These are phyloP conservation scores for Lachancea thermotolerans DNA, from an alignment of 805 yeast genomes.

Conservation along the genomic window DNA sequence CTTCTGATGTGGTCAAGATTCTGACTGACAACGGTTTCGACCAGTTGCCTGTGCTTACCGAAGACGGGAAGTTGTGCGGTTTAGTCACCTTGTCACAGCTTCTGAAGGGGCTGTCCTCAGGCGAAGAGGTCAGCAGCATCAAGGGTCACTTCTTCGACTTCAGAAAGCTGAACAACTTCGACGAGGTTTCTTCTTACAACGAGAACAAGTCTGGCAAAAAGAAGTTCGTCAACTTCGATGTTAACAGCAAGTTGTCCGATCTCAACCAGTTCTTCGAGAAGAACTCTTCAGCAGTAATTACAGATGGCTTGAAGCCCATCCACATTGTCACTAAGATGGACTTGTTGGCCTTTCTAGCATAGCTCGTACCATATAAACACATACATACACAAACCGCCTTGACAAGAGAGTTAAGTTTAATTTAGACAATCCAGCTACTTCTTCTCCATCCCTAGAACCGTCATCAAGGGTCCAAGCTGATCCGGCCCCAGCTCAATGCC, in stretches of 20 bases:
- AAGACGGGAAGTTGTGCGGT: conserved; percentile 59
- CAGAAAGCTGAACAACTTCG: conserved; percentile 57
- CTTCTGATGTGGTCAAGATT: conserved; percentile 58
- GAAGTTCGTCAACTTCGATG: conserved; percentile 58
- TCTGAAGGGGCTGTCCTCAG: conserved; percentile 57
- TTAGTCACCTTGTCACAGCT: conserved; percentile 69
- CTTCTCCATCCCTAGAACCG: conserved; percentile 24
- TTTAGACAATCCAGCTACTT: not conserved
- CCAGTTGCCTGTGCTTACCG: conserved; percentile 68
- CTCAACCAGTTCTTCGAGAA: conserved; percentile 77
- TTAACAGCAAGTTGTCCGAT: conserved; percentile 56
- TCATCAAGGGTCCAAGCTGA: conserved; percentile 24
- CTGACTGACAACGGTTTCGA: conserved; percentile 74
- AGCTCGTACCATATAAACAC: not conserved
- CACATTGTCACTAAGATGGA: conserved; percentile 88
- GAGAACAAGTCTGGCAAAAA: conserved; percentile 59
- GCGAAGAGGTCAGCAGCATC: conserved; percentile 49
- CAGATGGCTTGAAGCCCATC: conserved; percentile 67
- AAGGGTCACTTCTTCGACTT: conserved; percentile 54
- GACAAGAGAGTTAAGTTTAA: too few relatives aligned
- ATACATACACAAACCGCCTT: too few relatives aligned
- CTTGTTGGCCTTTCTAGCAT: conserved; percentile 46
- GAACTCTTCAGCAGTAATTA: conserved; percentile 76
- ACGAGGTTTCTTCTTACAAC: conserved; percentile 52
- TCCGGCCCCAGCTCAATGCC: conserved; percentile 25